Percentiles rank a stretch among this genome's conserved stretches.
These are phyloP conservation scores for Parathielavia appendiculata DNA, from an alignment of 495 filamentous ascomycete genomes.

Conservation along the genomic window DNA sequence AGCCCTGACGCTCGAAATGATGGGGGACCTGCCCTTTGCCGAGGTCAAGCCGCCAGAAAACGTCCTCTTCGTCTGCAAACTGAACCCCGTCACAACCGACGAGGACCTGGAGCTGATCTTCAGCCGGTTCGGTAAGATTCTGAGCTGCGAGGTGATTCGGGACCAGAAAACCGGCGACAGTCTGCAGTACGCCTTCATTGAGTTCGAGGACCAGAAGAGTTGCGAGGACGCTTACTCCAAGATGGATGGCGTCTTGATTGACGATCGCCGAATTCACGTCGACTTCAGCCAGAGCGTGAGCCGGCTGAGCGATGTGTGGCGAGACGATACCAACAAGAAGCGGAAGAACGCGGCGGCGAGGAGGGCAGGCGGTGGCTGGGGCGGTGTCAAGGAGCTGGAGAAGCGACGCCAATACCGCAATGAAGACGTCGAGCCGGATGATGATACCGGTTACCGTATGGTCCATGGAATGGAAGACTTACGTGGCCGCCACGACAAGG, in stretches of 20 bases:
- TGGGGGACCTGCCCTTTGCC: conserved; percentile 94
- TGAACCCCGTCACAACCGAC: conserved; percentile 93
- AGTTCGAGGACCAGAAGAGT: conserved; percentile 85
- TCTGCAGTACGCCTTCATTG: conserved; percentile 95
- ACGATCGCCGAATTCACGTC: conserved; percentile 96
- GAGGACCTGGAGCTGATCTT: conserved; percentile 94
- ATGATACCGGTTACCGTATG: conserved; percentile 63
- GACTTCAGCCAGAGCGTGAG: conserved; percentile 97
- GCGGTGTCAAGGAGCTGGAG: conserved; percentile 79
- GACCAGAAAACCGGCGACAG: conserved; percentile 93
- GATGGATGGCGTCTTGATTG: conserved; percentile 94
- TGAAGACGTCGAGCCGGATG: conserved; percentile 48
- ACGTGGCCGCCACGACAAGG: conserved; percentile 40
- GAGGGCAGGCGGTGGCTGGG: conserved; percentile 76
- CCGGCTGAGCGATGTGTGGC: conserved; percentile 85
- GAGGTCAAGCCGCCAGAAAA: conserved; percentile 98
- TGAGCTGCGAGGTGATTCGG: conserved; percentile 94
- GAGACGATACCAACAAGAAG: conserved; percentile 80
- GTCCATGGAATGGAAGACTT: conserved; percentile 75
- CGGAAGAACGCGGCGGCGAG: conserved; percentile 50
- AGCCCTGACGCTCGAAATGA: conserved; percentile 93
- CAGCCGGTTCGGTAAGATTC: conserved; percentile 89
- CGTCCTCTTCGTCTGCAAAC: conserved; percentile 95
- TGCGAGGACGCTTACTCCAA: conserved; percentile 98
- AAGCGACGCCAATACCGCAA: conserved; percentile 85